phyloP scores from a whole-genome alignment of 2,329 filamentous ascomycete genomes.

The Alternaria gaisen region DNA sequence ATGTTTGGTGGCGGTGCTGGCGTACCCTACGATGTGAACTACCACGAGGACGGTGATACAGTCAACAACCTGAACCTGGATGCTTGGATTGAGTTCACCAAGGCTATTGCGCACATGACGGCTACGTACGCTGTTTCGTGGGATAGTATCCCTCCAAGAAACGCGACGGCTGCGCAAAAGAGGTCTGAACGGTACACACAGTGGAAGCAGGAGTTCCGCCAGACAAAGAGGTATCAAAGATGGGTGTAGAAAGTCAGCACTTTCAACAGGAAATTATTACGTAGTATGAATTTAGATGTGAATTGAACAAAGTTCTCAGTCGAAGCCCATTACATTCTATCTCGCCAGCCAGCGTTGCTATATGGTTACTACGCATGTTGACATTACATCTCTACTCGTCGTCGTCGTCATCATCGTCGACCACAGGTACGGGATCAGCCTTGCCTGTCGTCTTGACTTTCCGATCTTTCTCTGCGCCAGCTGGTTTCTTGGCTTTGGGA shows the following conservation, averaged over 20 bases:
- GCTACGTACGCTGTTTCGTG: constrained; percentile 48
- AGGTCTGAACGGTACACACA: constrained; percentile 29
- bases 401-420: constrained; percentile 43
- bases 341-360: neutral
- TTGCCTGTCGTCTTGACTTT: constrained; percentile 44
- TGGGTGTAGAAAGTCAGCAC: constrained; percentile 23
- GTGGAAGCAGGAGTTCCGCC: constrained; percentile 28
- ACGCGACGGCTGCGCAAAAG: constrained; percentile 32
- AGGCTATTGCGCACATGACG: constrained; percentile 65
- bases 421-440: constrained; percentile 43
- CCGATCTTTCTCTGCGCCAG: constrained; percentile 44
- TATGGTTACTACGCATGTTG: neutral
- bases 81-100: constrained; percentile 61
- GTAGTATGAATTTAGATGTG: neutral
- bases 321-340: neutral
- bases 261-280: neutral
- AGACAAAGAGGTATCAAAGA: constrained; percentile 26
- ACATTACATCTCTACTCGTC: constrained; percentile 26
- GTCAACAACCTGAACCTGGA: constrained; percentile 46
- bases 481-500: constrained; percentile 48
- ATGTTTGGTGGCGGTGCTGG: constrained; percentile 72
- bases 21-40: constrained; percentile 44
- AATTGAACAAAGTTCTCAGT: neutral
- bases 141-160: constrained; percentile 42
- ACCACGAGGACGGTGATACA: constrained; percentile 50